Base-by-base conservation (phyloP, 2,329 filamentous ascomycete genomes). In the Cryphonectria parasitica region DNA sequence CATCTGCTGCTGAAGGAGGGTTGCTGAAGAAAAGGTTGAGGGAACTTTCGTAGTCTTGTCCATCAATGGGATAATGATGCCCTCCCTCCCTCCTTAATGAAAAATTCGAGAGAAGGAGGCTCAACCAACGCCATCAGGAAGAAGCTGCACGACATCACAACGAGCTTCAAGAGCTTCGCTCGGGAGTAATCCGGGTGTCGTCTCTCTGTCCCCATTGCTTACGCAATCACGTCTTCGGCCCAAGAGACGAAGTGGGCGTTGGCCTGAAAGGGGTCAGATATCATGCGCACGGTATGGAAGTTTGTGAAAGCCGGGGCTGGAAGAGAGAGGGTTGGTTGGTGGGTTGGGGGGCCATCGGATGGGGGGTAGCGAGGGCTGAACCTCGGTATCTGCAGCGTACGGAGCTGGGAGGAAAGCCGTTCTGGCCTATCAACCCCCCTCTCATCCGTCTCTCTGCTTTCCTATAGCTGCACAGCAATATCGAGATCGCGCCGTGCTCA, bases 81-180 rank as follows among this genome's bases (percentile, higher is more conserved):
- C 2, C 7, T 28, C 4, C 25, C n/a, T n/a, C 11, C 5, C 28
- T 22, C 6, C 5, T 60, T 28, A 4, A 31, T 13, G 56, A 6
- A 22, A 60, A 17, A 39, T 1, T 36, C 36, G 56, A 17, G 19
- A 56, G 13, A 34, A 22, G 19, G 8, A 22, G 28, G 31, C 60
- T 64, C 67, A 58, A 63, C 58, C 67, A 28, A 60, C 43, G 41
- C 36, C 43, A 64, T 64, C 64, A 65, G 15, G 22, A 28, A 60
- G 28, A 65, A 65, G 67, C 70, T 72, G 68, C 70, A 70, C 68
- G 64, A 72, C 68, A 72, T 67, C 34, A 64, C 43, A 67, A 67
- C 70, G 64, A 68, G 68, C 68, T 54, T 52, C 62, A 56, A 62
- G 61, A 69, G 66, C 39, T 49, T 49, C 45, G 56, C 58, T 34